Conservation (phyloP, 345 rosid genomes). For the Bretschneidera sinensis region DNA sequence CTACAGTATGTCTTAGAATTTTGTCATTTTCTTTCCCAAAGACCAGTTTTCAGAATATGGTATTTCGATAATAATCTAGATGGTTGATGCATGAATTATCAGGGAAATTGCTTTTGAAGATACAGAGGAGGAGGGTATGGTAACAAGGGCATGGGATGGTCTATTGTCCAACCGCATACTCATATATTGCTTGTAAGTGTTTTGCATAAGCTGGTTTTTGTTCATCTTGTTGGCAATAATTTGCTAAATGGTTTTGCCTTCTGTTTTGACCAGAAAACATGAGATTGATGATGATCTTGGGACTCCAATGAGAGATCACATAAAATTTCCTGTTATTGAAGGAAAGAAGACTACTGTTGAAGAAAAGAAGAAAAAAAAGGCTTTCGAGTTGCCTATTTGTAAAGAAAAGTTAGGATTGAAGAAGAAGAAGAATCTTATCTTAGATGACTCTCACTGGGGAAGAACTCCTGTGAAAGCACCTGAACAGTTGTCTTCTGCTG, state of each 20-base stretch:
- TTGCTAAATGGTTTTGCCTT: slow-evolving; percentile 16
- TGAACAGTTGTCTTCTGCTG: slow-evolving; percentile 25
- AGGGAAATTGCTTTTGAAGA: slow-evolving; percentile 66
- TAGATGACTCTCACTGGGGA: slow-evolving; percentile 24
- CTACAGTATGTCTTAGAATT: slow-evolving; percentile 52
- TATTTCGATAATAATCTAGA: slow-evolving; percentile 3
- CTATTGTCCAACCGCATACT: slow-evolving; percentile 67
- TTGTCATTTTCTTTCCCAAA: slow-evolving; percentile 11
- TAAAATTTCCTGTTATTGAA: slow-evolving; percentile 55
- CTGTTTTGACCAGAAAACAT: slow-evolving; percentile 55
- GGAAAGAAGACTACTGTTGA: slow-evolving; percentile 27
- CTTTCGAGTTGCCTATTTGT: slow-evolving; percentile 26
- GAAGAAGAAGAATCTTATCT: slow-evolving; percentile 23
- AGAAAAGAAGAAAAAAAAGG: slow-evolving; percentile 29
- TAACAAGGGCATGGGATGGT: slow-evolving; percentile 75
- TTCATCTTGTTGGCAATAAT: slow-evolving; percentile 9
- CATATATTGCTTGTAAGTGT: slow-evolving; percentile 88
- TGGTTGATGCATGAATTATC: slow-evolving; percentile 14
- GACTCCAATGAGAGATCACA: slow-evolving; percentile 77
- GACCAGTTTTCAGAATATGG: slow-evolving; percentile 4
- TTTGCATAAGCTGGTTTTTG: slow-evolving; percentile 4
- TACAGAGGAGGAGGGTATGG: slow-evolving; percentile 34
- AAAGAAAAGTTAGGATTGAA: slow-evolving; percentile 28
- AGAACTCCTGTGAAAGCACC: slow-evolving; percentile 22
- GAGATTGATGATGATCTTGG: slow-evolving; percentile 52